Evolutionary conservation across 208 protist genomes (phyloP).

Genomic region (Wallacemonas rigidus): DNA sequence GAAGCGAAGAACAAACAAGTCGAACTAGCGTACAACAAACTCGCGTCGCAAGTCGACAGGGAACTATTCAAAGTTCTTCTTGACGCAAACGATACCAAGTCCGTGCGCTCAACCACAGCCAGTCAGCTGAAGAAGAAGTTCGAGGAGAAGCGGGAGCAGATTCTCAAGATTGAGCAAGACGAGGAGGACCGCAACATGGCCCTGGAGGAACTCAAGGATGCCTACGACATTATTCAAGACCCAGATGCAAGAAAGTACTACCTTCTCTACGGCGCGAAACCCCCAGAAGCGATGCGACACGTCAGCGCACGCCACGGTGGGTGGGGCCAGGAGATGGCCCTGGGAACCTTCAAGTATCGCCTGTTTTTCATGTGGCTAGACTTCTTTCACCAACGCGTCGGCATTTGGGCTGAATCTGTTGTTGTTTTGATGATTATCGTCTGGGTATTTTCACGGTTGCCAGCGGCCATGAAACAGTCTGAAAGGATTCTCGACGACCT

Average conservation of each 20-base stretch:
- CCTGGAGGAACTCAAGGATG: constrained; percentile 83
- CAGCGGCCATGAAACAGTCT: constrained; percentile 58
- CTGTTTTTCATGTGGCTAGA: constrained; percentile 85
- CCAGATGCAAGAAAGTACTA: constrained; percentile 88
- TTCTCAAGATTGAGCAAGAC: constrained; percentile 63
- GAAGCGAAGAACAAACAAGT: constrained; percentile 79
- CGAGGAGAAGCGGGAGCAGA: constrained; percentile 67
- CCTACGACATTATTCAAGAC: constrained; percentile 86
- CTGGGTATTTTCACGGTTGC: constrained; percentile 67
- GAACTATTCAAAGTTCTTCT: constrained; percentile 84
- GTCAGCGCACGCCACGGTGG: constrained; percentile 76
- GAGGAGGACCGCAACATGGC: constrained; percentile 80
- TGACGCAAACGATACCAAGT: constrained; percentile 79
- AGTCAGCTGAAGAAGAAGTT: constrained; percentile 70
- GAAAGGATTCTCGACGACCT: constrained; percentile 68
- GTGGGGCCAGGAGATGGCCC: constrained; percentile 82
- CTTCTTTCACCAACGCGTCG: constrained; percentile 70
- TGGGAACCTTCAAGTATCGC: constrained; percentile 83
- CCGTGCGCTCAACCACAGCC: constrained; percentile 44
- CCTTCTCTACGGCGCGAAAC: constrained; percentile 85
- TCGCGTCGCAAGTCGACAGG: constrained; percentile 82
- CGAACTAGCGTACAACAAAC: constrained; percentile 77
- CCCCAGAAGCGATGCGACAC: constrained; percentile 85
- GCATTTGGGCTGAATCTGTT: constrained; percentile 73
- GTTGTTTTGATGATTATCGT: constrained; percentile 57